A percentile compares a stretch with the other conserved stretches of the same genome.
These are phyloP conservation scores for Keithomyces neogunnii DNA, from an alignment of 2,329 filamentous ascomycete species.

Conservation along the genomic window DNA sequence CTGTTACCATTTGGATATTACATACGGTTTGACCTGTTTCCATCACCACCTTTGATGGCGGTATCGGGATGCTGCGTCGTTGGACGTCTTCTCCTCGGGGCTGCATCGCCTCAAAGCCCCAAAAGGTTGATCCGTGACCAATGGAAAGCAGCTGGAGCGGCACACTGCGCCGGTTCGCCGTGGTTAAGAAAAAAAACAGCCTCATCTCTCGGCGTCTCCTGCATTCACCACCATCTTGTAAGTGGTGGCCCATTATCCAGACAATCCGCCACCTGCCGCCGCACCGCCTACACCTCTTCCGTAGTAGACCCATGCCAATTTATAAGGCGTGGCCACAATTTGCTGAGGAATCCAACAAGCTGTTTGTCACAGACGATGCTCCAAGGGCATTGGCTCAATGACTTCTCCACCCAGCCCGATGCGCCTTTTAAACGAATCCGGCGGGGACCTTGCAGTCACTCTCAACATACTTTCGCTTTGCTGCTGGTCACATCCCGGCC, in stretches of 20 bases:
- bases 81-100: too few relatives aligned
- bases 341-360: not conserved
- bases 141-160: too few relatives aligned
- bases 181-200: too few relatives aligned
- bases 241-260: not conserved
- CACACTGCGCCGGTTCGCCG: too few relatives aligned
- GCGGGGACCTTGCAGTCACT: slow-evolving; percentile 2
- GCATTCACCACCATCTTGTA: not conserved
- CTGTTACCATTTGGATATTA: too few relatives aligned
- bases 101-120: too few relatives aligned
- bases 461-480: too few relatives aligned
- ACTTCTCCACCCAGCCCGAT: slow-evolving; percentile 3
- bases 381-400: not conserved
- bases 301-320: too few relatives aligned
- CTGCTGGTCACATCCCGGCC: not conserved
- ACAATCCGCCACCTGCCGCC: not conserved
- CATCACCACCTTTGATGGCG: too few relatives aligned
- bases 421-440: slow-evolving; percentile 23
- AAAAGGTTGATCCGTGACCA: too few relatives aligned
- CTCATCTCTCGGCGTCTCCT: not conserved
- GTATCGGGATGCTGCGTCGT: too few relatives aligned
- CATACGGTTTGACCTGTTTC: too few relatives aligned
- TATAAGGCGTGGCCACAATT: not conserved
- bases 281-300: not conserved
- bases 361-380: not conserved